Base-by-base conservation (phyloP, 169 alveolate genomes). In the Perkinsus marinus region DNA sequence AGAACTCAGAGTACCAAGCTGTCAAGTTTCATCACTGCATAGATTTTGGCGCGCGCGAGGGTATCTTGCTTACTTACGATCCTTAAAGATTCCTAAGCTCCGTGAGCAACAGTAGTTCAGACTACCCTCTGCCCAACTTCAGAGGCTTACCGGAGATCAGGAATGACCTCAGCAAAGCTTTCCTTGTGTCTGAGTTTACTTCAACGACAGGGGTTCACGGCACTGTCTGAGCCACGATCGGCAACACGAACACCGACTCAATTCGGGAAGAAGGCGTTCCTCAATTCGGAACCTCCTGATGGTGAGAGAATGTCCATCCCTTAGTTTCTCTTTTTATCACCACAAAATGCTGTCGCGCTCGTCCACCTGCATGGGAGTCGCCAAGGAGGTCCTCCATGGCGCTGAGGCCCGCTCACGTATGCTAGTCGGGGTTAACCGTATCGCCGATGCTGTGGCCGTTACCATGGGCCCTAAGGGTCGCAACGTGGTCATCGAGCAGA, bases 381-480 rank as follows among this genome's bases (percentile, higher is more conserved):
- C 89, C 91, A 92, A 92, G 92, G 93, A 92, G 38, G 41, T 92
- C 38, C 68, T 38, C 43, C 39, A 30, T 34, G 94, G 94, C n/a
- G 89, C 79, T 9, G 94, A 92, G 34, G 94, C 94, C n/a, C 93
- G 94, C 36, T 36, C 92, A 22, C 41, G 36, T 39, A 47, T 92
- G 68, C 47, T 92, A 26, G 90, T 39, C 9, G 95, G 95, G 10
- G 79, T 57, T 30, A 89, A 89, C 68, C 90, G 98, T 98, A 9
- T 99, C 90, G 99, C 99, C 36, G 99, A 99, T 93, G 99, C 99
- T 0, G 99, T 99, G 39, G 97, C 99, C 93, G 99, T 98, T 37
- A 99, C 99, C 6, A 95, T 99, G 43, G 99, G 99, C 39, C 99
- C 99, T 39, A 97, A 97, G 96, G 99, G 99, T 43, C 96, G 99